Percentiles rank a stretch among this genome's conserved stretches.
Evolutionary conservation across 441 rosid species (phyloP).

Genomic region (Rhodomyrtus psidioides): DNA sequence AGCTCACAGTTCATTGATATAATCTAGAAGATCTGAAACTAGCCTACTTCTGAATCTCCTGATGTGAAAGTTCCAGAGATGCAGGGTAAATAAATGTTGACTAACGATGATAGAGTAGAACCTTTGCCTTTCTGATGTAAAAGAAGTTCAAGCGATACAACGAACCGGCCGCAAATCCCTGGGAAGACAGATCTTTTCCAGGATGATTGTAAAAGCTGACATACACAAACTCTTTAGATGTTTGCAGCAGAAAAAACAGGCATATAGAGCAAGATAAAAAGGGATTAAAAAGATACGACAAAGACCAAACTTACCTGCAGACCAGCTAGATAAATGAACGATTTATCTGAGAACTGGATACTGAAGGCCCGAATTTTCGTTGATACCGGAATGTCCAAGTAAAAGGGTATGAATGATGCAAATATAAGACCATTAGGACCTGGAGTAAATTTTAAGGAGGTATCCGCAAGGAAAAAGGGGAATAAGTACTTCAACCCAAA

Average conservation of each 20-base stretch:
- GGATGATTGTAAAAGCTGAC: constrained; percentile 89
- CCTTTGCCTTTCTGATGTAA: constrained; percentile 84
- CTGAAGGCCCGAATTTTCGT: constrained; percentile 65
- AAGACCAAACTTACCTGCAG: constrained; percentile 53
- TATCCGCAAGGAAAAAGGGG: constrained; percentile 37
- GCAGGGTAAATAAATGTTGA: not conserved
- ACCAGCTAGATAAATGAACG: constrained; percentile 97
- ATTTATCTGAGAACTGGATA: constrained; percentile 72
- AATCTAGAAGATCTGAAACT: not conserved
- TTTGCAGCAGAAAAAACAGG: not conserved
- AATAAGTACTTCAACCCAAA: not conserved
- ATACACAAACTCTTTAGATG: constrained; percentile 6
- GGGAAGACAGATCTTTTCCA: constrained; percentile 82
- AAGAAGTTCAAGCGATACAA: constrained; percentile 75
- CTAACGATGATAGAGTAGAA: constrained; percentile 4
- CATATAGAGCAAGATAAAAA: not conserved
- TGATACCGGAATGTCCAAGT: constrained; percentile 86
- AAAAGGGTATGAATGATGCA: constrained; percentile 87
- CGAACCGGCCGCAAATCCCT: constrained; percentile 92
- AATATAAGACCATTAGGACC: constrained; percentile 95
- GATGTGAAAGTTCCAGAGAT: not conserved
- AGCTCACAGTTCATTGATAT: not conserved
- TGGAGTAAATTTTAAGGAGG: constrained; percentile 49
- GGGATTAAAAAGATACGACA: not conserved
- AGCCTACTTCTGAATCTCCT: not conserved